Evolutionary conservation across 2,329 filamentous ascomycete species (phyloP), one percentile per base, ranked within the genome.

Genomic region (Lasiodiplodia gonubiensis): DNA sequence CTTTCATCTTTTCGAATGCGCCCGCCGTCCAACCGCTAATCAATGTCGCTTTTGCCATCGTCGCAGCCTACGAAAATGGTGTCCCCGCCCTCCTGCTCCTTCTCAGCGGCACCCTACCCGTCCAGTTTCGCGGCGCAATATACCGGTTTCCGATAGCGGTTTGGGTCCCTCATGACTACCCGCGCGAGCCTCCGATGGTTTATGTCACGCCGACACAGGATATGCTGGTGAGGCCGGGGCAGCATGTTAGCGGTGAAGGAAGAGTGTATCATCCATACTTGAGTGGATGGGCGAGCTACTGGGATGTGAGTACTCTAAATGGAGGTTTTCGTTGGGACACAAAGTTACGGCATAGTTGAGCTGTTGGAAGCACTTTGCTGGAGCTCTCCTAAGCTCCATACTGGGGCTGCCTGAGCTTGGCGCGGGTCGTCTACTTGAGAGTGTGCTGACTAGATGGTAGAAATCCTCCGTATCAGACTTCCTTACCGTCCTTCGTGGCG

Each of bases 231-330:
- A 87, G 94, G 23, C 93, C 94, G 0, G 95, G 95, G 0, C 95
- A 99, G 76, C 93, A 99, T 82, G 93, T 99, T 69, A 93, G 95
- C 75, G 89, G 92, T 5, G 94, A 98, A 74, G 95, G 95, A 30
- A 90, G 92, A 77, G 88, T 98, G 70, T 99, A 98, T 77, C 95
- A 99, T 77, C 95, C 95, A 46, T 99, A 98, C 78, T 83, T 99
- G 55, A 92, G 93, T 37, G 90, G 93, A 70, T 99, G 95, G 95
- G 83, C 86, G 37, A 89, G 92, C 71, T 94, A 92, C 73, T 95
- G 92, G 91, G 92, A 97, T 87, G 92, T 96, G 79, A 82, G 91
- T 88, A 12, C 25, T 12, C 3, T 25, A 5, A 33, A 4, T 10
- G 10, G 25, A 59, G 33, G 60, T 2, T 5, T 3, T 14, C 16